These are phyloP conservation scores for Ajuga reptans DNA, from an alignment of 305 asterid genomes.

Conservation along the genomic window DNA sequence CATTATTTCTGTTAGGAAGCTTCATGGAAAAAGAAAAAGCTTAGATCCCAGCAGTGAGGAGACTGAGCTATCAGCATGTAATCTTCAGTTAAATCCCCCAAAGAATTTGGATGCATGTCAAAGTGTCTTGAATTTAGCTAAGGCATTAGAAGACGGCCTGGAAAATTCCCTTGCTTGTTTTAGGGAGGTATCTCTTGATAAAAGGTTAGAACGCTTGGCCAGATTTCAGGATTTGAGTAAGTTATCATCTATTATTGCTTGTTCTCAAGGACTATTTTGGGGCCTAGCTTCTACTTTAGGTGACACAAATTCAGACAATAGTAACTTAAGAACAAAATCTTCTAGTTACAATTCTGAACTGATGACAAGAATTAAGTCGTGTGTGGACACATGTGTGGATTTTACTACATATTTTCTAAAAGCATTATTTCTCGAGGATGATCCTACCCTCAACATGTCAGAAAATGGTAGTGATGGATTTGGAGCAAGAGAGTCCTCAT, in stretches of 20 bases:
- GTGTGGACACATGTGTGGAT: conserved; percentile 38
- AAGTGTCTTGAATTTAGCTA: conserved; percentile 41
- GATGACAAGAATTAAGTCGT: conserved; percentile 36
- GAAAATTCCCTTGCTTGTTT: conserved; percentile 29
- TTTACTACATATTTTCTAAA: conserved; percentile 31
- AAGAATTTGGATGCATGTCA: conserved; percentile 30
- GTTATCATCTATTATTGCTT: conserved; percentile 49
- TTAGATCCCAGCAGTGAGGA: conserved; percentile 25
- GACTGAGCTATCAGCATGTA: conserved; percentile 28
- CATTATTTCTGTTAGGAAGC: conserved; percentile 24
- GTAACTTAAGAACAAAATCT: conserved; percentile 28
- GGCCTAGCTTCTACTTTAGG: conserved; percentile 56
- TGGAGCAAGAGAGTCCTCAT: conserved; percentile 21
- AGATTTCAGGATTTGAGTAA: conserved; percentile 38
- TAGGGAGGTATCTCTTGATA: conserved; percentile 25
- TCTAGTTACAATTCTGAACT: conserved; percentile 34
- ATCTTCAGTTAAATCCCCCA: conserved; percentile 20
- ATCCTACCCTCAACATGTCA: conserved; percentile 24
- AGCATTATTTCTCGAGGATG: conserved; percentile 49
- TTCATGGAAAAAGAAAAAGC: conserved; percentile 28
- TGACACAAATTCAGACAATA: conserved; percentile 22
- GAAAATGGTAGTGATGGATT: conserved; percentile 10
- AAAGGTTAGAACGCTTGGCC: conserved; percentile 29
- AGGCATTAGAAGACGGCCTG: conserved; percentile 40
- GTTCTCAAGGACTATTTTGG: conserved; percentile 65